These are phyloP conservation scores for Alternaria dauci DNA, from an alignment of 2,329 filamentous ascomycete species.

Conservation along the genomic window DNA sequence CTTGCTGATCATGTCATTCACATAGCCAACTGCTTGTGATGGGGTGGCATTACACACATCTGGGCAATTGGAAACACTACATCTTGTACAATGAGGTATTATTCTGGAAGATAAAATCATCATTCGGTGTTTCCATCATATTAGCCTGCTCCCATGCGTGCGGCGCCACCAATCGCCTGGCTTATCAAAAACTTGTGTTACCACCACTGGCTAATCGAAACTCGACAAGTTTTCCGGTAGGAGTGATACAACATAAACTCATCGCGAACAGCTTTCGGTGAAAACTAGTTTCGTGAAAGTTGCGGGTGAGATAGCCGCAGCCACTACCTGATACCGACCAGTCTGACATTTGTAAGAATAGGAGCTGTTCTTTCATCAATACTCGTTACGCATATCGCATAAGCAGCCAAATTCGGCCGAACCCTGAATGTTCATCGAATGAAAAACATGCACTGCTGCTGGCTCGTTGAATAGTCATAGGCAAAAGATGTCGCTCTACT, in stretches of 20 bases:
- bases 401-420: not conserved
- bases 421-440: not conserved
- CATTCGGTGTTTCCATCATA: not conserved
- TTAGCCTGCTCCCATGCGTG: not conserved
- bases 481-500: not conserved
- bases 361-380: not conserved
- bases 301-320: slow-evolving; percentile 2
- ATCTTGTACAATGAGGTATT: not conserved
- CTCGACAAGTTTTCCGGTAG: slow-evolving; percentile 5
- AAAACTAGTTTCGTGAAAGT: not conserved
- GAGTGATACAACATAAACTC: slow-evolving; percentile 18
- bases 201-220: not conserved
- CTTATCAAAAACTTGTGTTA: slow-evolving; percentile 6
- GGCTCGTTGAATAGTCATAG: not conserved
- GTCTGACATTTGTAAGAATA: not conserved
- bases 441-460: not conserved
- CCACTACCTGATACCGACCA: not conserved
- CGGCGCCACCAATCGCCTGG: not conserved
- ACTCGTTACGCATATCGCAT: not conserved
- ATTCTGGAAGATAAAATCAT: not conserved
- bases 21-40: not conserved
- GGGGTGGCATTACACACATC: not conserved
- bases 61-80: not conserved
- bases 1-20: not conserved
- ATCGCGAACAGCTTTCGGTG: slow-evolving; percentile 18